A percentile compares a stretch with the other conserved stretches of the same genome.
phyloP scores from a whole-genome alignment of 2,329 filamentous ascomycete genomes.

The Didymella sp. region DNA sequence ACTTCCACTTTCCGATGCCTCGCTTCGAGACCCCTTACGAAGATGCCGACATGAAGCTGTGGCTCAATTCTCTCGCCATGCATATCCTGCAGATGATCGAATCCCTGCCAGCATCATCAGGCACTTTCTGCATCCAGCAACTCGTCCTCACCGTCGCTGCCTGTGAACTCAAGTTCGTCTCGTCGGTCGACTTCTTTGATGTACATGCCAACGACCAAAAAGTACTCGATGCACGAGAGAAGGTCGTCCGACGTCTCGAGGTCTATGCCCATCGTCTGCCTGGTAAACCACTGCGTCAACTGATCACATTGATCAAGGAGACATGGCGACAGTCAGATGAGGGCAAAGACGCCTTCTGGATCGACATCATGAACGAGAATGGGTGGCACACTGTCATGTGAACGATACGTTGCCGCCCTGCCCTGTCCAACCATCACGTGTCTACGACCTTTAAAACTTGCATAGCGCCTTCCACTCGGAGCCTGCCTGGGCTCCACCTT shows the following conservation, averaged over 20 bases:
- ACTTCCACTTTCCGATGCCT: conserved; percentile 43
- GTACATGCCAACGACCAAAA: conserved; percentile 52
- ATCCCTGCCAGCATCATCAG: conserved; percentile 59
- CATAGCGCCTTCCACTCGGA: conserved; percentile 12
- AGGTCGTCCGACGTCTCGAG: conserved; percentile 58
- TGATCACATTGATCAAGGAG: conserved; percentile 60
- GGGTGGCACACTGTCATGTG: conserved; percentile 65
- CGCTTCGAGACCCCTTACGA: conserved; percentile 46
- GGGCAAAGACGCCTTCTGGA: conserved; percentile 61
- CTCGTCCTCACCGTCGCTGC: conserved; percentile 60
- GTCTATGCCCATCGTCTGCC: conserved; percentile 56
- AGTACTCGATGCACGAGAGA: conserved; percentile 56
- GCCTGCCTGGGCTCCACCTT: conserved; percentile 3
- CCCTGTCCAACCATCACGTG: background rate
- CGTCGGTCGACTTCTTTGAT: conserved; percentile 47
- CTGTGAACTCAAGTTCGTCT: conserved; percentile 59
- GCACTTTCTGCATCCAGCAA: conserved; percentile 62
- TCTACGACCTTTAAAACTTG: conserved; percentile 11
- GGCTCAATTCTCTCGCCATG: conserved; percentile 60
- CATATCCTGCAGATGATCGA: conserved; percentile 59
- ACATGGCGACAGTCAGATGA: conserved; percentile 61
- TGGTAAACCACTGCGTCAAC: conserved; percentile 59
- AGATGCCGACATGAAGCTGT: conserved; percentile 47
- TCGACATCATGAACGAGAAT: conserved; percentile 64
- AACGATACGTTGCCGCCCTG: conserved; percentile 27